phyloP scores from a whole-genome alignment of 2,329 filamentous ascomycete species.

The Calonectria ilicicola region DNA sequence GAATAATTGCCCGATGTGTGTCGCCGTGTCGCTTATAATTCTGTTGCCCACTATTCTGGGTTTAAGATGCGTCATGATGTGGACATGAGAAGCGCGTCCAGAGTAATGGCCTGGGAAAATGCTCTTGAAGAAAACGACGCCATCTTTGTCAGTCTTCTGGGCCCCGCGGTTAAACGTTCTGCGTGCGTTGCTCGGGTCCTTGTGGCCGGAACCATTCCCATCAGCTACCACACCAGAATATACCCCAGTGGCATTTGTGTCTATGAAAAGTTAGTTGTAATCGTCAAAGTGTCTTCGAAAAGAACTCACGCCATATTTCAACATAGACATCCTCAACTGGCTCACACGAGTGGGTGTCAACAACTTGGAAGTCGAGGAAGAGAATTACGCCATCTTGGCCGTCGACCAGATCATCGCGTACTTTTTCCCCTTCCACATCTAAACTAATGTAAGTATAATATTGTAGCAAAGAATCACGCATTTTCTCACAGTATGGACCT shows the following conservation, averaged over 20 bases:
- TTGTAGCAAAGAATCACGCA: neutral
- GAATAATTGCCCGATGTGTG: slow-evolving; percentile 70
- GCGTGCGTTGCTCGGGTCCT: slow-evolving; percentile 41
- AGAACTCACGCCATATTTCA: slow-evolving; percentile 18
- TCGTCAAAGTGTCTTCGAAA: neutral
- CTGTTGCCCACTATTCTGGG: slow-evolving; percentile 58
- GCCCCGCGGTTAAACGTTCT: slow-evolving; percentile 48
- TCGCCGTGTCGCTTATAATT: slow-evolving; percentile 56
- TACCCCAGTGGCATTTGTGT: slow-evolving; percentile 48
- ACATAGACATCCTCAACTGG: slow-evolving; percentile 18
- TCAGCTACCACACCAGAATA: slow-evolving; percentile 51
- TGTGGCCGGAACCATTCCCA: slow-evolving; percentile 46
- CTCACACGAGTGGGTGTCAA: slow-evolving; percentile 11
- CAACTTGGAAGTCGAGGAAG: slow-evolving; percentile 19
- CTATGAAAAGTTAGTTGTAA: neutral
- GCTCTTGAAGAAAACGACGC: slow-evolving; percentile 48
- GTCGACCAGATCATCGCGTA: slow-evolving; percentile 2
- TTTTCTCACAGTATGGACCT: slow-evolving; percentile 12
- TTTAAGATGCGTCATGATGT: slow-evolving; percentile 43
- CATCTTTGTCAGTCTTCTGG: slow-evolving; percentile 47
- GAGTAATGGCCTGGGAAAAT: slow-evolving; percentile 52
- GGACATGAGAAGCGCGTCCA: slow-evolving; percentile 50
- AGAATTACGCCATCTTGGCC: neutral
- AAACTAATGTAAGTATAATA: neutral
- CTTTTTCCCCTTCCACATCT: slow-evolving; percentile 14